Conservation (phyloP, 495 filamentous ascomycete genomes). For the Hypoxylon fragiforme region DNA sequence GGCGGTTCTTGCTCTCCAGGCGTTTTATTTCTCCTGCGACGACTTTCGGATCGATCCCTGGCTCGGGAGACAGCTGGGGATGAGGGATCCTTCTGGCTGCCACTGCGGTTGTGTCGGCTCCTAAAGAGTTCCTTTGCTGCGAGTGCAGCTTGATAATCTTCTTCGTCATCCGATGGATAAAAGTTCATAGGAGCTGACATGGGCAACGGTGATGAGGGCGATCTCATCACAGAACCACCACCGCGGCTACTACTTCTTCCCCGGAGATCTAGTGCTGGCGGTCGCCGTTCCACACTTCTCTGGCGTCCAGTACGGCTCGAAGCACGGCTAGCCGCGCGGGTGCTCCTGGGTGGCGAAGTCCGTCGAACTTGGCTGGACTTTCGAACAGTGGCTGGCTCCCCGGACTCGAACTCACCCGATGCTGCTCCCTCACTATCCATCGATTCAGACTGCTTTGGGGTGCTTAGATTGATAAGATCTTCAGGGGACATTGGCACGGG, state of each 20-base stretch:
- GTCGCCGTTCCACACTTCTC: constrained; percentile 53
- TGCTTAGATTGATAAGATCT: constrained; percentile 65
- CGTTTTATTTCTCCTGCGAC: constrained; percentile 43
- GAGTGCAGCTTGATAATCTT: constrained; percentile 62
- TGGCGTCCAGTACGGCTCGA: constrained; percentile 54
- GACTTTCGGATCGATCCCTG: constrained; percentile 55
- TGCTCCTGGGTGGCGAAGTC: constrained; percentile 40
- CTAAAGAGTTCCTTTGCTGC: constrained; percentile 65
- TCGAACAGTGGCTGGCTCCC: constrained; percentile 48
- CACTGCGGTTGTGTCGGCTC: constrained; percentile 59
- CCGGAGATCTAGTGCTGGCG: constrained; percentile 56
- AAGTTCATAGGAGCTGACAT: constrained; percentile 55
- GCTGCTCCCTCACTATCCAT: constrained; percentile 15
- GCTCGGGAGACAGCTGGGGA: constrained; percentile 45
- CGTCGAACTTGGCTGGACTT: constrained; percentile 44
- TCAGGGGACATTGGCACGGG: constrained; percentile 92
- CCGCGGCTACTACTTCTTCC: constrained; percentile 56
- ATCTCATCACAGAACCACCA: constrained; percentile 63
- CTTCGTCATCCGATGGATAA: constrained; percentile 57
- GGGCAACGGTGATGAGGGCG: constrained; percentile 80
- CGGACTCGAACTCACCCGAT: constrained; percentile 21
- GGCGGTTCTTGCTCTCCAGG: constrained; percentile 33
- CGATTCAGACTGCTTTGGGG: constrained; percentile 38
- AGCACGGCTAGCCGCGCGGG: constrained; percentile 43
- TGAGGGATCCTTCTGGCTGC: constrained; percentile 55